Evolutionary conservation across 2,329 filamentous ascomycete species (phyloP).

Genomic region (Epichloe coenophiala): DNA sequence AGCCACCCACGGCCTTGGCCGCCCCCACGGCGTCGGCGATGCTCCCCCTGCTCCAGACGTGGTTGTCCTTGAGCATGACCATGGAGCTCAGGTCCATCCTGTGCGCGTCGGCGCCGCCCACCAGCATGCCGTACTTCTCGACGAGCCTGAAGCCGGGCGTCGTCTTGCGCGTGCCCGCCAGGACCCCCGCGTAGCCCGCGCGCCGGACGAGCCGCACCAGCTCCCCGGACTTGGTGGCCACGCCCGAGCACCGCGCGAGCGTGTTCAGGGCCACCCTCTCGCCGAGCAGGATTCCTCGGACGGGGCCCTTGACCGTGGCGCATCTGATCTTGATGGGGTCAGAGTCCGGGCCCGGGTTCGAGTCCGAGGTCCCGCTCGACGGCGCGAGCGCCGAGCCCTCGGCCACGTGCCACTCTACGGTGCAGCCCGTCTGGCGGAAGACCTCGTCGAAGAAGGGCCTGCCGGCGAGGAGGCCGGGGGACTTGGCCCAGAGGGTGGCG

Average conservation of each 20-base stretch:
- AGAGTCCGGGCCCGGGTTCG: no score
- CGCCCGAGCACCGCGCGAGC: slow-evolving; percentile 78
- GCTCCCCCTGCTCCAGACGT: slow-evolving; percentile 81
- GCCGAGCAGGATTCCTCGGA: slow-evolving; percentile 68
- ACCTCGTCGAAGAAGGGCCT: slow-evolving; percentile 93
- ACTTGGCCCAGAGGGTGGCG: slow-evolving; percentile 57
- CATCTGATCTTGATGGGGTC: slow-evolving; percentile 38
- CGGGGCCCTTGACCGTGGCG: slow-evolving; percentile 76
- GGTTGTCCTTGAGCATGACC: slow-evolving; percentile 99
- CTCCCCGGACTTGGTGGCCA: slow-evolving; percentile 56
- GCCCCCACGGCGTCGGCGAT: slow-evolving; percentile 78
- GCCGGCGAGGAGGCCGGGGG: slow-evolving; percentile 69
- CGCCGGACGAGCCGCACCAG: slow-evolving; percentile 42
- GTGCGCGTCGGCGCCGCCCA: slow-evolving; percentile 85
- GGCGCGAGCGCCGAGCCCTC: slow-evolving; percentile 58
- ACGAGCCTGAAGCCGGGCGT: slow-evolving; percentile 91
- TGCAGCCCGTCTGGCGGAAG: slow-evolving; percentile 78
- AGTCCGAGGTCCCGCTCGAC: no score
- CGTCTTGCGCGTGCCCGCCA: slow-evolving; percentile 95
- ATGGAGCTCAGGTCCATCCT: slow-evolving; percentile 83
- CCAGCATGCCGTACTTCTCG: slow-evolving; percentile 96
- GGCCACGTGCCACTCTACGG: slow-evolving; percentile 72
- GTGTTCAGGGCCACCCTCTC: slow-evolving; percentile 89
- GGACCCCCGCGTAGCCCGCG: slow-evolving; percentile 64
- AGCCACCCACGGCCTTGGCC: slow-evolving; percentile 73